Conservation (phyloP, 2,329 filamentous ascomycete genomes). For the Claviceps pusilla region DNA sequence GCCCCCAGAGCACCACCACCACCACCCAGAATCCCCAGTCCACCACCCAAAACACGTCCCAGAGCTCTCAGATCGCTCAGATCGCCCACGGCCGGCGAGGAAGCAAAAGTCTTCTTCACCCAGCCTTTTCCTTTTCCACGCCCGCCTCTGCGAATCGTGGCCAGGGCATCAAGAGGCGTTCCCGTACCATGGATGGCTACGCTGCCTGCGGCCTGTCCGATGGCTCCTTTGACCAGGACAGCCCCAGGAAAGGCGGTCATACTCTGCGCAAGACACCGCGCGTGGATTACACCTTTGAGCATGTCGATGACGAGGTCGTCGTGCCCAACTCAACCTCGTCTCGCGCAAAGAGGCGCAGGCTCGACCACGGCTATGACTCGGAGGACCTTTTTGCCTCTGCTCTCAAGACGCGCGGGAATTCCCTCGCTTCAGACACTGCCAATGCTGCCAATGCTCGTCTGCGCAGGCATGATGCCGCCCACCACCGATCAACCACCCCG, state of each 20-base stretch:
- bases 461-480: conserved; percentile 24
- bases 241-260: conserved; percentile 42
- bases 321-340: conserved; percentile 21
- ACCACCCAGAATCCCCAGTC: neutral
- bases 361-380: conserved; percentile 19
- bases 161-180: conserved; percentile 25
- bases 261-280: conserved; percentile 41
- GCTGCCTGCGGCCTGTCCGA: conserved; percentile 16
- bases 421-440: conserved; percentile 20
- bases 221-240: conserved; percentile 31
- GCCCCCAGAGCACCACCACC: too few species aligned
- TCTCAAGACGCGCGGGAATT: conserved; percentile 23
- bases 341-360: conserved; percentile 23
- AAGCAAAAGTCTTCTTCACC: conserved; percentile 21
- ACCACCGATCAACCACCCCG: conserved; percentile 19
- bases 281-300: conserved; percentile 41
- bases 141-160: conserved; percentile 13
- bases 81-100: conserved; percentile 13
- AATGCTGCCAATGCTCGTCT: conserved; percentile 11
- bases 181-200: conserved; percentile 27
- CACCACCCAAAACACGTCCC: neutral
- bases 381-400: conserved; percentile 17
- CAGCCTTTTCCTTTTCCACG: conserved; percentile 24
- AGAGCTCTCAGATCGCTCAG: neutral
- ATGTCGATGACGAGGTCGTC: conserved; percentile 32